Percentiles rank a stretch among this genome's conserved stretches.
Evolutionary conservation across 305 asterid species (phyloP).

Genomic region (Fraxinus sp.): DNA sequence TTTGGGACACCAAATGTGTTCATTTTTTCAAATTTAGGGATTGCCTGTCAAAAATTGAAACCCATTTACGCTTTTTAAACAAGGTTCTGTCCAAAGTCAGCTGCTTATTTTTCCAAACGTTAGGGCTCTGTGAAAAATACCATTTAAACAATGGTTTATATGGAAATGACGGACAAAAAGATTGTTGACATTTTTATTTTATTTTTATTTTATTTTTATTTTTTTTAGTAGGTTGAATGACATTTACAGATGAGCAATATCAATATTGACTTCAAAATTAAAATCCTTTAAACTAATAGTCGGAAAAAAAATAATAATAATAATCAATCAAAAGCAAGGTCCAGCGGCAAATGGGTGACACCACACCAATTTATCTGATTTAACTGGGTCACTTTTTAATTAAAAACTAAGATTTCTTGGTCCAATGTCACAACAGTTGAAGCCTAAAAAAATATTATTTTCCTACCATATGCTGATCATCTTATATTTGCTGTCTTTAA

Average conservation of each 20-base stretch:
- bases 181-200: not conserved
- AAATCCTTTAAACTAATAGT: not conserved
- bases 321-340: not conserved
- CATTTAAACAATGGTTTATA: not conserved
- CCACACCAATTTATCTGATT: no score
- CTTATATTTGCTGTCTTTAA: not conserved
- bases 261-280: not conserved
- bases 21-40: not conserved
- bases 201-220: no score
- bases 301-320: no score
- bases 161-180: not conserved
- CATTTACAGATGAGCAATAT: not conserved
- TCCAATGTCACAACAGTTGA: not conserved
- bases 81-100: not conserved
- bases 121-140: not conserved
- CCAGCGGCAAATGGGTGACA: not conserved
- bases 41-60: not conserved
- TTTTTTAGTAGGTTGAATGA: not conserved
- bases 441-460: not conserved
- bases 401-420: not conserved
- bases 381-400: no score
- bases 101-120: not conserved
- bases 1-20: not conserved
- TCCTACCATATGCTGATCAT: not conserved
- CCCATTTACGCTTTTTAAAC: not conserved